Base-by-base conservation (phyloP, 73 alveolate genomes). In the Strombidium stylifer region DNA sequence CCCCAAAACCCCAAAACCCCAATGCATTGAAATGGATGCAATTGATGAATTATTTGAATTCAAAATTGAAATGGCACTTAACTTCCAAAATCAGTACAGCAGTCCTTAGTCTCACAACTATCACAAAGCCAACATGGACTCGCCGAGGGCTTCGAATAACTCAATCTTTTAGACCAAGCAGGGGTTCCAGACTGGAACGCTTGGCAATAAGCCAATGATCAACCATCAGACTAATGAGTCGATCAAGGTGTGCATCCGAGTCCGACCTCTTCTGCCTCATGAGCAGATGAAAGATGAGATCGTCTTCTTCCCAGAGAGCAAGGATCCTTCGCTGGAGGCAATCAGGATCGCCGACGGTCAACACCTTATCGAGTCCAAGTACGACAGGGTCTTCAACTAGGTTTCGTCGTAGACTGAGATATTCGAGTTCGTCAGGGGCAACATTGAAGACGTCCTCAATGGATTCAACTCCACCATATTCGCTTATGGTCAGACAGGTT, bases 401-500 rank as follows among this genome's bases (percentile, higher is more conserved):
- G 41, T 6, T 7, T 37, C 62, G 8, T 24, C 50, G 7, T 19
- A 60, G 41, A 41, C 25, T 25, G 59, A 39, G 32, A 41, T 60
- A 3, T 60, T 23, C 27, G 59, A 37, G 3, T 60, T 60, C 28
- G 61, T 60, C 34, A 39, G 50, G 41, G 75, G 75, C 41, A 60
- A 4, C 35, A 60, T 60, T 27, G 48, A 60, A 21, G 75, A 35
- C 41, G 47, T 60, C 6, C 10, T 42, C 16, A 39, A 34, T 2
- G 75, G 75, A 3, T 60, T 25, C 47, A 60, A 60, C 30, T 39
- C 75, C 3, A 60, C 75, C 5, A 60, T 60, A 1, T 60, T 60
- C 23, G 75, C 75, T 10, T 60, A 60, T 41, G 75, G 75, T 7
- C 44, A 60, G 44, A 60, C 75, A 41, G 75, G 75, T 25, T 60